Base-by-base conservation (phyloP, 768 basidiomycete species). In the Amanita thiersii region DNA sequence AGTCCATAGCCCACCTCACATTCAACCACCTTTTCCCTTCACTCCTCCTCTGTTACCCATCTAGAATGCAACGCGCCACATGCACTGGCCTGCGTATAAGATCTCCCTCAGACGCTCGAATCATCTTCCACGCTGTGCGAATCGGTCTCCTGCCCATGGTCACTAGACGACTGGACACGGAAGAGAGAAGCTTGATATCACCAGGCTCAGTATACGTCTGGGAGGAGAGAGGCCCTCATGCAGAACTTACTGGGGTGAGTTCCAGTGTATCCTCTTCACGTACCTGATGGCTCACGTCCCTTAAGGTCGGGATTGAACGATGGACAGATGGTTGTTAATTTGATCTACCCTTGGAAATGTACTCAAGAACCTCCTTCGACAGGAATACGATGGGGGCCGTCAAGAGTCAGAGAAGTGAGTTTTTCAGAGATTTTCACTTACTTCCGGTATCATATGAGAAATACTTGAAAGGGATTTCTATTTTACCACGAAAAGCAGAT, bases 161-260 rank as follows among this genome's bases (percentile, higher is more conserved):
- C 52, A 75, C 80, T 33, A 72, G 82, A 43, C 75, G 86, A 39
- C 63, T 89, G 37, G 82, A 86, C 60, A 76, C 77, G 12, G 83
- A 84, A 47, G 86, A 89, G 58, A 68, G 86, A 40, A 70, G 80
- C 28, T 58, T 73, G 43, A 85, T 88, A 42, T 55, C 70, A n/a
- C 72, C 85, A 5, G 86, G 86, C 14, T 77, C 76, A 38, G 79
- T 87, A 5, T 89, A 84, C 51, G 86, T 89, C 11, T 89, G 86
- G 85, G 86, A 88, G 55, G 86, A 89, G 59, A 70, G 86, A 41
- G 79, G 79, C 0, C 75, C 81, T 29, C 75, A 80, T 44, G 68
- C 79, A 37, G 85, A 85, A 48, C 64, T 81, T 20, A 82, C 81
- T 44, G 82, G 84, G 48, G 82, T 86, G 60, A 56, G 73, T 62